Percentiles rank a stretch among this genome's conserved stretches.
These are phyloP conservation scores for Fraxinus paxiana DNA, from an alignment of 305 asterid genomes.

Conservation along the genomic window DNA sequence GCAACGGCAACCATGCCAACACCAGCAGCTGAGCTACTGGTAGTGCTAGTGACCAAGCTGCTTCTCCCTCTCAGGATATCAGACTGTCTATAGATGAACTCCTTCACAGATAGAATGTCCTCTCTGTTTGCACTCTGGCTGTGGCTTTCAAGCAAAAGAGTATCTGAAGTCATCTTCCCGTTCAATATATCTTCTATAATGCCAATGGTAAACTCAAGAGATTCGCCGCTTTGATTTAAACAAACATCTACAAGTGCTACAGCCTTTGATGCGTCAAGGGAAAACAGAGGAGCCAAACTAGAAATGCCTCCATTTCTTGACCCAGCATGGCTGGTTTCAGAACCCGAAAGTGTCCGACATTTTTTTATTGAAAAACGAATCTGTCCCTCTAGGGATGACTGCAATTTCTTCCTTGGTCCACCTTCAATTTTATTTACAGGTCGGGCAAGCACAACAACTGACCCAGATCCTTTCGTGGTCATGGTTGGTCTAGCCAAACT, in stretches of 20 bases:
- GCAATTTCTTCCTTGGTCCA: constrained; percentile 69
- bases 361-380: constrained; percentile 83
- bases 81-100: constrained; percentile 72
- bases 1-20: constrained; percentile 94
- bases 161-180: constrained; percentile 83
- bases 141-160: constrained; percentile 77
- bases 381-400: constrained; percentile 91
- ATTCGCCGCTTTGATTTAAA: constrained; percentile 61
- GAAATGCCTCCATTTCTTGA: constrained; percentile 53
- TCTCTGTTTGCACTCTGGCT: constrained; percentile 57
- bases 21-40: constrained; percentile 56
- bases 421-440: constrained; percentile 69
- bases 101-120: constrained; percentile 70
- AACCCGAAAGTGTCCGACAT: constrained; percentile 70
- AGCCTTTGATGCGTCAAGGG: constrained; percentile 82
- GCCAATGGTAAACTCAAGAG: constrained; percentile 76
- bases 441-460: constrained; percentile 76
- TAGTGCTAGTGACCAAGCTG: constrained; percentile 46
- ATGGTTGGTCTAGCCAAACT: constrained; percentile 46
- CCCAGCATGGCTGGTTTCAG: constrained; percentile 60
- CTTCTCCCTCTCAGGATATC: constrained; percentile 83
- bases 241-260: constrained; percentile 65
- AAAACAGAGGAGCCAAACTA: constrained; percentile 61
- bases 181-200: constrained; percentile 69
- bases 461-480: constrained; percentile 58